Evolutionary conservation across 176 grass and related monocot species (phyloP), one percentile per base, ranked within the genome.

Genomic region (Carex myosuroides): DNA sequence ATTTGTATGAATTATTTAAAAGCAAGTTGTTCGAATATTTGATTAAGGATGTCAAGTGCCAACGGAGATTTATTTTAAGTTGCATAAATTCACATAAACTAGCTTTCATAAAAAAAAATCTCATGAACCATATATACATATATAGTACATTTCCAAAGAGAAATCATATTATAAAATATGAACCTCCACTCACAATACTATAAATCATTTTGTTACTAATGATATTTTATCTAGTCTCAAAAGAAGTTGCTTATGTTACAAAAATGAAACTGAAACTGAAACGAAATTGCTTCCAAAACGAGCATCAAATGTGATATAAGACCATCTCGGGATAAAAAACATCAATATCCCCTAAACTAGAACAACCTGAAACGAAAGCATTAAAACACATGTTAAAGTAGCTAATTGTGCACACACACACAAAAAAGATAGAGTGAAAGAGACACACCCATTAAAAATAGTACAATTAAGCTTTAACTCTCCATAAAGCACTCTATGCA

Each of bases 291-390:
- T 41, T 62, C 11, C 17, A 64, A 52, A 82, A 62, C 2, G n/a
- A 24, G 0, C 16, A 62, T 82, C 61, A 50, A 46, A 82, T 53
- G 20, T 82, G 37, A 52, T 66, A 20, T 9, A 35, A 64, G 66
- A 13, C 60, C 9, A 41, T 26, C 59, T 53, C 60, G 1, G 80
- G 80, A 64, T 35, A 67, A 20, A 32, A 82, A 82, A 13, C 59
- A 82, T 48, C 22, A 17, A 64, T 48, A 53, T 82, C 48, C 12
- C 35, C 37, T 32, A 61, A 64, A 64, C 29, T 64, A 82, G 53
- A 62, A 81, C 59, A 81, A 64, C 59, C 79, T 65, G 79, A 64
- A 81, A 61, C 8, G 22, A 9, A 50, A 44, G 13, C 33, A 65
- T 64, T 48, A 26, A 81, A 42, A 24, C 29, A 61, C 6, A 61